Percentiles rank a stretch among this genome's conserved stretches.
These are phyloP conservation scores for Vitis hybrid DNA, from an alignment of 177 flowering plant species.

Conservation along the genomic window DNA sequence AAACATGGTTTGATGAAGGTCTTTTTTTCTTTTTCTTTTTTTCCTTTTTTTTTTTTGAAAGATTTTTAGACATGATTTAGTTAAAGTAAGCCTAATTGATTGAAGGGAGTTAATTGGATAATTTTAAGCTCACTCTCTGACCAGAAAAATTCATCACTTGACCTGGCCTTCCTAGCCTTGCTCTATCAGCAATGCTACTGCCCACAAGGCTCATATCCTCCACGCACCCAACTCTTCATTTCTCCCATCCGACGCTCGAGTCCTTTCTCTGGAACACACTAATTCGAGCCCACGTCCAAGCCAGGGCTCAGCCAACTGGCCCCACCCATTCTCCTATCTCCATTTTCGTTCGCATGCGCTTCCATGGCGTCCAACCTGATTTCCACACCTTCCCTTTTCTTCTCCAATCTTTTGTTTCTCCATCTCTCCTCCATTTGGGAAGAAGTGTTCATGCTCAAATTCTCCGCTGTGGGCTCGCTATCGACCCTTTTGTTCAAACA, in stretches of 20 bases:
- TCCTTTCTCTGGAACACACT: slow-evolving; percentile 39
- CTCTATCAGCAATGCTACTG: slow-evolving; percentile 4
- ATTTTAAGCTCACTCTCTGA: too few species aligned
- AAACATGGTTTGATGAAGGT: too few species aligned
- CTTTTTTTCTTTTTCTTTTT: too few species aligned
- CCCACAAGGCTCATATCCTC: slow-evolving; percentile 8
- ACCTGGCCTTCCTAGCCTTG: too few species aligned
- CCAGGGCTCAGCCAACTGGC: background rate
- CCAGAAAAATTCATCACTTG: too few species aligned
- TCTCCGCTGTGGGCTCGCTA: slow-evolving; percentile 21
- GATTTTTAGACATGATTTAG: too few species aligned
- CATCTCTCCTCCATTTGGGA: slow-evolving; percentile 23
- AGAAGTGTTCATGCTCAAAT: slow-evolving; percentile 27
- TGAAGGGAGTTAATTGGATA: too few species aligned
- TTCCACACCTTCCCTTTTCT: slow-evolving; percentile 45
- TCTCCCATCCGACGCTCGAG: slow-evolving; percentile 17
- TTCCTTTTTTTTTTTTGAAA: too few species aligned
- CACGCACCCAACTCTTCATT: slow-evolving; percentile 10
- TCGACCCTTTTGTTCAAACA: slow-evolving; percentile 29
- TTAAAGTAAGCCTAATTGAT: too few species aligned
- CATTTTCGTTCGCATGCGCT: slow-evolving; percentile 38
- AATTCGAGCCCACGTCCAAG: slow-evolving; percentile 25
- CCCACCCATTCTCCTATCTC: slow-evolving; percentile 20
- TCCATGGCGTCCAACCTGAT: slow-evolving; percentile 35
- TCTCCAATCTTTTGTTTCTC: slow-evolving; percentile 31